phyloP scores from a whole-genome alignment of 2,329 filamentous ascomycete species.

The Pleoardoris graminearum region DNA sequence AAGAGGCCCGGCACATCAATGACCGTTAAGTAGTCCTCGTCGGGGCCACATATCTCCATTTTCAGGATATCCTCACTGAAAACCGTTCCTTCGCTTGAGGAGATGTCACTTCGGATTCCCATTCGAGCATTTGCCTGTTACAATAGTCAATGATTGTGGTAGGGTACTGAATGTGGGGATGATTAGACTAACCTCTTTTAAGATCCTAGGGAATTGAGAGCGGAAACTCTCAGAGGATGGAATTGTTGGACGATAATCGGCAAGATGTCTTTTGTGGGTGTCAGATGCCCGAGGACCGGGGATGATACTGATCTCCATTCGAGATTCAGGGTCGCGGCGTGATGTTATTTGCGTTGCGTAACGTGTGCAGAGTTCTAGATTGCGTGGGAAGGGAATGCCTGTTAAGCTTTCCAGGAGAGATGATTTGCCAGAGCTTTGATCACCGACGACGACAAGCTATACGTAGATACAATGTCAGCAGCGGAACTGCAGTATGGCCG shows the following conservation, averaged over 20 bases:
- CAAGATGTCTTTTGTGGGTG: too few species aligned
- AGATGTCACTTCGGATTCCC: not conserved
- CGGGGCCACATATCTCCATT: not conserved
- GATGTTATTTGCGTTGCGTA: not conserved
- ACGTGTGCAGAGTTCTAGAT: not conserved
- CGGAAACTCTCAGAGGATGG: too few species aligned
- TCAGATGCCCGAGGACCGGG: too few species aligned
- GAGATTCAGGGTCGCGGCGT: not conserved
- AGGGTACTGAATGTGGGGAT: too few species aligned
- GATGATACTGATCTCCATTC: not conserved
- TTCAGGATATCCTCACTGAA: not conserved
- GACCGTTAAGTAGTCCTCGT: not conserved
- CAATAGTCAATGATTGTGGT: too few species aligned
- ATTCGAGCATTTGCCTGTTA: not conserved
- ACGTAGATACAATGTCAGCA: not conserved
- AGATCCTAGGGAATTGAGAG: too few species aligned
- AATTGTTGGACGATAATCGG: too few species aligned
- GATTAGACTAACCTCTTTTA: not conserved
- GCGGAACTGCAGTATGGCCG: too few species aligned
- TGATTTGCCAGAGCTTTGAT: not conserved
- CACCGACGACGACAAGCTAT: not conserved
- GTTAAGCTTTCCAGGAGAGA: not conserved
- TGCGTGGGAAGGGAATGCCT: not conserved
- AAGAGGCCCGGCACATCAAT: not conserved
- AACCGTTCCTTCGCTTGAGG: not conserved